phyloP scores from a whole-genome alignment of 768 basidiomycete genomes.

The Lactarius sp. region DNA sequence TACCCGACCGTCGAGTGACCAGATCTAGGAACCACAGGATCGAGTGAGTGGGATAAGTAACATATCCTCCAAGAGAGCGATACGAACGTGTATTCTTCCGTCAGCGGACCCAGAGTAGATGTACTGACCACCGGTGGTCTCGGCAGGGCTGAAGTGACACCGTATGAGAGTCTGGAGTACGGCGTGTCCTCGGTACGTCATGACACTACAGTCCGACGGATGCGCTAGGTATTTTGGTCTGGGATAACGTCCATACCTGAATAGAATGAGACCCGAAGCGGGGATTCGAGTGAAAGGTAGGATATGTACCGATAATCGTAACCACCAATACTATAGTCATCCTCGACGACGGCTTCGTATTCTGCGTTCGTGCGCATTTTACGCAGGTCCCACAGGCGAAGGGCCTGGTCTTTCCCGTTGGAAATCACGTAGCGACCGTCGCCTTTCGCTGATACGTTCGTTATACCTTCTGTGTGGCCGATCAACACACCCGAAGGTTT shows the following conservation, averaged over 20 bases:
- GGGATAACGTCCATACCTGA: slow-evolving; percentile 61
- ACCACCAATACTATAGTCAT: slow-evolving; percentile 49
- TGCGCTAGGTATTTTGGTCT: slow-evolving; percentile 60
- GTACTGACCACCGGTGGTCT: slow-evolving; percentile 90
- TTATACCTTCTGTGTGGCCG: slow-evolving; percentile 94
- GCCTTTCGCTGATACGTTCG: slow-evolving; percentile 91
- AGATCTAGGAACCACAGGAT: slow-evolving; percentile 56
- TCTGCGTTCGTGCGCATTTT: slow-evolving; percentile 80
- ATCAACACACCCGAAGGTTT: slow-evolving; percentile 92
- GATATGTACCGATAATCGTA: slow-evolving; percentile 79
- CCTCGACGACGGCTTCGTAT: slow-evolving; percentile 48
- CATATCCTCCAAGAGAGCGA: background rate
- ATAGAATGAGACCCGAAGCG: background rate
- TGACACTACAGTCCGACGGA: slow-evolving; percentile 88
- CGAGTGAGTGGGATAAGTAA: background rate
- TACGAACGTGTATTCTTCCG: slow-evolving; percentile 72
- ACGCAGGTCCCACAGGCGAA: slow-evolving; percentile 89
- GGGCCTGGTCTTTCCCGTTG: slow-evolving; percentile 93
- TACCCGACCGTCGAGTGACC: slow-evolving; percentile 86
- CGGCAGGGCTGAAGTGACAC: slow-evolving; percentile 91
- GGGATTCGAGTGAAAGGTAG: background rate
- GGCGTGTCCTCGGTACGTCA: slow-evolving; percentile 91
- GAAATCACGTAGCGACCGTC: slow-evolving; percentile 94
- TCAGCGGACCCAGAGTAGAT: slow-evolving; percentile 92
- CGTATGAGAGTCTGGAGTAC: slow-evolving; percentile 90